phyloP scores from a whole-genome alignment of 257 asterid genomes.

The Verbena officinalis region DNA sequence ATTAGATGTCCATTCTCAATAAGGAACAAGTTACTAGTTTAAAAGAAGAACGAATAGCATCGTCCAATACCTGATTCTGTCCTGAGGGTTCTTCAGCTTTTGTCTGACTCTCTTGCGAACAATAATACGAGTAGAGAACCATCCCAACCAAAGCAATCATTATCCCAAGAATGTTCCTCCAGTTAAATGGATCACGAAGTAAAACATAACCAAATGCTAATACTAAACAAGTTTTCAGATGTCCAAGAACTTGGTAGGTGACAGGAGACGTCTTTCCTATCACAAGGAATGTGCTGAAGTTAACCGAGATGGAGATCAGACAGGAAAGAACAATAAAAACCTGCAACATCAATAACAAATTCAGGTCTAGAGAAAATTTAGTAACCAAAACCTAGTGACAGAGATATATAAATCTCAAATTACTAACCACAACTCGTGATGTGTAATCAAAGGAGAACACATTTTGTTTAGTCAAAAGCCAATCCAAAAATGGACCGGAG shows the following conservation, averaged over 20 bases:
- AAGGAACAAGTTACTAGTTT: conserved; percentile 3
- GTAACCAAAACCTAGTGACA: conserved; percentile 17
- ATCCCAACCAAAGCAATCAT: conserved; percentile 62
- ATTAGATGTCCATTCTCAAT: conserved; percentile 7
- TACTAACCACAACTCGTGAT: conserved; percentile 68
- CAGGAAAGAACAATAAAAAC: conserved; percentile 69
- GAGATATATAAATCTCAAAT: conserved; percentile 11
- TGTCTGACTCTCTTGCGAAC: conserved; percentile 52
- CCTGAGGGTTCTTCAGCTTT: conserved; percentile 49
- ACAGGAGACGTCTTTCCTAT: conserved; percentile 84
- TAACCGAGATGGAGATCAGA: conserved; percentile 71
- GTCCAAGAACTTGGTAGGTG: conserved; percentile 82
- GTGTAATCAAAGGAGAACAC: conserved; percentile 81
- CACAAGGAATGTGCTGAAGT: conserved; percentile 78
- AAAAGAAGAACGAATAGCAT: conserved; percentile 26
- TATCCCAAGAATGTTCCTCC: conserved; percentile 73
- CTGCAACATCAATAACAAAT: conserved; percentile 43
- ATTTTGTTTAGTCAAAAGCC: conserved; percentile 66
- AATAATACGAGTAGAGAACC: conserved; percentile 68
- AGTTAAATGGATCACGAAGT: conserved; percentile 63
- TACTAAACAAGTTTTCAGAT: conserved; percentile 76
- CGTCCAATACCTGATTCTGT: conserved; percentile 53
- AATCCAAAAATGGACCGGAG: conserved; percentile 84
- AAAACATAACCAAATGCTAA: conserved; percentile 63
- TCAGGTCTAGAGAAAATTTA: conserved; percentile 35